Evolutionary conservation across 257 asterid species (phyloP).

Genomic region (Nicotiana tomentosiformis): DNA sequence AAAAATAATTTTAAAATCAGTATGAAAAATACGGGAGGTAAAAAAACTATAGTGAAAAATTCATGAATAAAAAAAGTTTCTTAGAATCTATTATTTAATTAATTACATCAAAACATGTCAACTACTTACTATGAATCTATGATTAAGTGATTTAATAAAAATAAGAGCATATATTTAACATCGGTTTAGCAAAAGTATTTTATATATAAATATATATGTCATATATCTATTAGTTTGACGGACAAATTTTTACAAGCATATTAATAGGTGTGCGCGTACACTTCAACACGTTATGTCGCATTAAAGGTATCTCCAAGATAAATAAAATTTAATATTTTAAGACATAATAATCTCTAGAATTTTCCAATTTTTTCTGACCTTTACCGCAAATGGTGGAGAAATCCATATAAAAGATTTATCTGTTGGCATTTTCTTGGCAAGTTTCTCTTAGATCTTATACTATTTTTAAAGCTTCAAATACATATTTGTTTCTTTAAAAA

Average conservation of each 20-base stretch:
- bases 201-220: no score
- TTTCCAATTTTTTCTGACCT: not conserved
- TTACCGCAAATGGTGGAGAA: not conserved
- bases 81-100: no score
- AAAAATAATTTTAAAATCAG: no score
- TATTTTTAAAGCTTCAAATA: not conserved
- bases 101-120: no score
- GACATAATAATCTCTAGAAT: not conserved
- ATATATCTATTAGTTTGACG: not conserved
- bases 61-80: no score
- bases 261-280: no score
- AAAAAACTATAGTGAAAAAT: no score
- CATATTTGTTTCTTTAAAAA: not conserved
- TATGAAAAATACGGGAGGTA: no score
- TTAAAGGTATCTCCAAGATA: not conserved
- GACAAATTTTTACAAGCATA: not conserved
- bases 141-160: no score
- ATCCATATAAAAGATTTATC: not conserved
- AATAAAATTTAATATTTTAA: not conserved
- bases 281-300: not conserved
- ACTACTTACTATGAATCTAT: no score
- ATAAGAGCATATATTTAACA: no score
- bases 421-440: not conserved
- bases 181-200: no score
- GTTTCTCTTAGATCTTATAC: not conserved